Conservation (phyloP, 345 rosid genomes). For the Corymbia maculata region DNA sequence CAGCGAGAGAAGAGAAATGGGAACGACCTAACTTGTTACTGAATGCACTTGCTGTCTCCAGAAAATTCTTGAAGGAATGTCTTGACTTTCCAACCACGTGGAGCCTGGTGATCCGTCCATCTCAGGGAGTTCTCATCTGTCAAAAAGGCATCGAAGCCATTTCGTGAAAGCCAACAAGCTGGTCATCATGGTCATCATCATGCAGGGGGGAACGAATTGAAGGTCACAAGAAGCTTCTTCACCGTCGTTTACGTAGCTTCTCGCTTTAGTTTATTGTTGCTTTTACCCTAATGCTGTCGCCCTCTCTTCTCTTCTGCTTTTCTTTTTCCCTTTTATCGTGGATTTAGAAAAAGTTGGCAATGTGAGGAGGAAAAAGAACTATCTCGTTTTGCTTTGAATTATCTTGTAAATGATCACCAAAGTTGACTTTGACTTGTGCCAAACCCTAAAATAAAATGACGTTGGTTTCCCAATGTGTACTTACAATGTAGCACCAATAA, state of each 20-base stretch:
- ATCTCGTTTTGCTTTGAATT: not conserved
- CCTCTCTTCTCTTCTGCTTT: not conserved
- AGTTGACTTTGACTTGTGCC: not conserved
- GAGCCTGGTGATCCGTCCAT: not conserved
- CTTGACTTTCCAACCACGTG: not conserved
- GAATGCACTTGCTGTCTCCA: not conserved
- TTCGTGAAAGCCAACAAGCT: not conserved
- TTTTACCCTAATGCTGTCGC: not conserved
- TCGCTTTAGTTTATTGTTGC: not conserved
- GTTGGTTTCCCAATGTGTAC: not conserved
- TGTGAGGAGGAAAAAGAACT: not conserved
- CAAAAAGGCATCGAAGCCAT: not conserved
- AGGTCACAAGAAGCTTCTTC: not conserved
- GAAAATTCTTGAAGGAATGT: not conserved
- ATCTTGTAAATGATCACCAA: not conserved
- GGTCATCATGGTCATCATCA: not conserved
- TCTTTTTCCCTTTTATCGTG: not conserved
- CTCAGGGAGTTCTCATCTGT: not conserved
- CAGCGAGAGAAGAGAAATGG: not conserved
- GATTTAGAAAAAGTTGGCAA: not conserved
- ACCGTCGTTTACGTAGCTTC: not conserved
- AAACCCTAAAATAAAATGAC: not conserved
- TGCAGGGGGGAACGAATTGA: not conserved
- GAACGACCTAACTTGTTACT: not conserved
- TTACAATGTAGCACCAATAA: not conserved